Base-by-base conservation (phyloP, 495 filamentous ascomycete genomes). In the Glarea lozoyensis region DNA sequence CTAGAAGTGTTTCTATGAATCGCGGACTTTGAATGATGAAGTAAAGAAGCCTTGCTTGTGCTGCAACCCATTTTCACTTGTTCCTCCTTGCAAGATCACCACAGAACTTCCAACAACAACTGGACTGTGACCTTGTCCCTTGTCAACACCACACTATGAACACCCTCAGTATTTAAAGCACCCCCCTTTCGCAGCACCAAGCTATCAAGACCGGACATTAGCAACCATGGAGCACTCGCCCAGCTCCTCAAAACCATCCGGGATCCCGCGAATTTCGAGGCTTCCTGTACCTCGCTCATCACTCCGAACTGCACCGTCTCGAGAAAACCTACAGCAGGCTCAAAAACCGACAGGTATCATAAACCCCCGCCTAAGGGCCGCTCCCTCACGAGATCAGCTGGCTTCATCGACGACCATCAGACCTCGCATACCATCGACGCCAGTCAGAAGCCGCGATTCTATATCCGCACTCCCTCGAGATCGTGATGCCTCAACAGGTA, bases 231-330 rank as follows among this genome's bases (percentile, higher is more conserved):
- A 56, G 32, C 49, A 36, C 22, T 43, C 53, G 12, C 19, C 47
- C 10, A 36, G 20, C 3, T 21, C 13, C 7, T 18, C 46, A 4
- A 40, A 29, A 15, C 48, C 45, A 5, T 58, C 58, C 18, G 54
- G 52, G n/a, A 58, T 65, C 45, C 62, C 64, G 10, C 50, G 60
- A 6, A 43, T 55, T 18, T 68, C 64, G 29, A 60, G 52, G 36
- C 44, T 66, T 7, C 65, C 65, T 17, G 43, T 65, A 22, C 56
- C 60, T 24, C 47, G 41, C 34, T 18, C 53, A 10, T 23, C 35
- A 20, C 30, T 58, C 11, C 55, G 54, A 12, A 42, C 53, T 19
- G 27, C 50, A 11, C 37, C 50, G 10, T 59, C 56, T 0, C 50
- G 43, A 42, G 58, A 60, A 30, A 53, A 43, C 16, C 55, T 56